Conservation (phyloP, 129 eudicot species). For the Ambrosia trifida region DNA sequence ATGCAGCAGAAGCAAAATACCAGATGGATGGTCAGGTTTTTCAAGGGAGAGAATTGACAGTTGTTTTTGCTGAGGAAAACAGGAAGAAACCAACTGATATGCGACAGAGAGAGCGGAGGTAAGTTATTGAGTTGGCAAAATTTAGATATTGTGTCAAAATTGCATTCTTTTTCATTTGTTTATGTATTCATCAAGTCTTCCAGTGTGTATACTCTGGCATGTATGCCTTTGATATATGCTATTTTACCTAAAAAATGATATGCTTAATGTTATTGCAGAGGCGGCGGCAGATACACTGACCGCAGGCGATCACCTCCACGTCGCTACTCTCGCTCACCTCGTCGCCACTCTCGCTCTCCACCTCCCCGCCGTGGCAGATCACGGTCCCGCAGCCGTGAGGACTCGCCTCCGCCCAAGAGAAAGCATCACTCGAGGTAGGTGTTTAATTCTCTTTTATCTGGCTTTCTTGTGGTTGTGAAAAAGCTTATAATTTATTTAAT, state of each 20-base stretch:
- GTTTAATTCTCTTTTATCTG: not conserved
- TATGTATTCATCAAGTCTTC: not conserved
- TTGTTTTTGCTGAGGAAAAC: slow-evolving; percentile 63
- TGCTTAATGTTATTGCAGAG: slow-evolving; percentile 16
- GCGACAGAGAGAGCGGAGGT: slow-evolving; percentile 56
- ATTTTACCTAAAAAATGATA: not conserved
- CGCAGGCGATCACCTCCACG: slow-evolving; percentile 31
- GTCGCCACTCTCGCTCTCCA: slow-evolving; percentile 8
- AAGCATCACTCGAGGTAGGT: slow-evolving; percentile 25
- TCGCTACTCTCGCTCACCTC: slow-evolving; percentile 15
- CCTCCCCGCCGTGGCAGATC: slow-evolving; percentile 26
- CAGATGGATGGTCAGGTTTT: slow-evolving; percentile 57
- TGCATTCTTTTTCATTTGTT: not conserved
- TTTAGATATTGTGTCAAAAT: not conserved
- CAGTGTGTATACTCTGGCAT: not conserved
- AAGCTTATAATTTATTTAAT: not conserved
- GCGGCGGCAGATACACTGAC: slow-evolving; percentile 22
- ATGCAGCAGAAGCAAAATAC: slow-evolving; percentile 59
- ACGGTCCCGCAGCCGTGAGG: slow-evolving; percentile 25
- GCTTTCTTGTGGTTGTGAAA: not conserved
- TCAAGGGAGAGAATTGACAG: slow-evolving; percentile 54
- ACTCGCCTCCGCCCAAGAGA: slow-evolving; percentile 30
- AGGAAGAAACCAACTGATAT: slow-evolving; percentile 62
- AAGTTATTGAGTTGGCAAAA: slow-evolving; percentile 1
- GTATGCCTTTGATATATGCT: not conserved